Evolutionary conservation across 2,329 filamentous ascomycete genomes (phyloP).

Genomic region (Colletotrichum liriopes): DNA sequence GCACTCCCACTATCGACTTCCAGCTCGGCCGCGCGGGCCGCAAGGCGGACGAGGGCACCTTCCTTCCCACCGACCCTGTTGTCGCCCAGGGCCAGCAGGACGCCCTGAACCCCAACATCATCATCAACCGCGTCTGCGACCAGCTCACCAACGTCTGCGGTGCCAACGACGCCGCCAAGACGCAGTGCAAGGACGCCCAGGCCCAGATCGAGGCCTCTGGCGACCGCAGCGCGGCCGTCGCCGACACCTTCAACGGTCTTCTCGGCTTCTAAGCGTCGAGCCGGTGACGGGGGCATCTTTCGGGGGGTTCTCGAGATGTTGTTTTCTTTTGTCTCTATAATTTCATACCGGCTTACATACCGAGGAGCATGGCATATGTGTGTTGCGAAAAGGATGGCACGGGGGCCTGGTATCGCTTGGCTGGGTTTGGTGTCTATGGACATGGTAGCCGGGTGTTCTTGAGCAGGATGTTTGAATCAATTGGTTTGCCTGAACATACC

Average conservation of each 20-base stretch:
- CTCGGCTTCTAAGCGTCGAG: constrained; percentile 53
- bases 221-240: constrained; percentile 64
- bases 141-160: constrained; percentile 72
- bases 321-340: constrained; percentile 21
- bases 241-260: constrained; percentile 63
- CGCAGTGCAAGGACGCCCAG: constrained; percentile 64
- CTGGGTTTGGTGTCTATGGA: constrained; percentile 27
- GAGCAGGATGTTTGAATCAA: constrained; percentile 40
- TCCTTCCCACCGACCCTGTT: constrained; percentile 70
- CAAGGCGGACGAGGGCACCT: constrained; percentile 68
- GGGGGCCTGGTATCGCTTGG: constrained; percentile 19
- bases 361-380: constrained; percentile 22
- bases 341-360: constrained; percentile 14
- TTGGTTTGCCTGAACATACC: constrained; percentile 13
- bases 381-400: constrained; percentile 6
- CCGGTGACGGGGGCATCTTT: too few relatives aligned
- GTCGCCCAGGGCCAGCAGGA: constrained; percentile 71
- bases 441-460: constrained; percentile 31
- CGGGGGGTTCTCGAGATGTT: not conserved
- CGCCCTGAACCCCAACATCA: constrained; percentile 75
- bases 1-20: constrained; percentile 69
- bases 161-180: constrained; percentile 69
- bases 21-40: constrained; percentile 68
- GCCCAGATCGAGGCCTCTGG: constrained; percentile 65
- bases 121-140: constrained; percentile 75